Evolutionary conservation across 2,329 filamentous ascomycete species (phyloP), one percentile per base, ranked within the genome.

Genomic region (Bertia moriformis): DNA sequence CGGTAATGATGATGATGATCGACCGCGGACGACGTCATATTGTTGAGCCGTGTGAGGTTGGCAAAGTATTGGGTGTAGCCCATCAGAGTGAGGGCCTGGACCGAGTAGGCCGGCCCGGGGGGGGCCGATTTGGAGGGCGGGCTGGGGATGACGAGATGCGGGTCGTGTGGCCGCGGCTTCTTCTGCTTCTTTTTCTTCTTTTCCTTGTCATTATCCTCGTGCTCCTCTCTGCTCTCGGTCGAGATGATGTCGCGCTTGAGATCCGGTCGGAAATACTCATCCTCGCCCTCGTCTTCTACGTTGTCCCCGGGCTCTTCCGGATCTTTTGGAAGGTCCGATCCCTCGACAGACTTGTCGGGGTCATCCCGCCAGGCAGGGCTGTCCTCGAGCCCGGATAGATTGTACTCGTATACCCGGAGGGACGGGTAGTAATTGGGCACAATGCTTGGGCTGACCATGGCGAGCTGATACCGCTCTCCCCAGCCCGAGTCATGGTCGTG

Each of bases 11-110:
- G 45, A 2, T 43, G 44, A 4, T 41, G 38, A 13, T 48, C 41
- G 4, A 55, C 56, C 7, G 55, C 51, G 14, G 47, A 48, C 2
- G 58, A 51, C n/a, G n/a, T n/a, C 37, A 77, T 67, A 43, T 83
- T 83, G 60, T 96, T 93, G 59, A 94, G 79, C 42, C 74, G 63
- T 0, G 89, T 96, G 14, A 98, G 63, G 55, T 98, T 98, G 43
- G 89, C 87, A 57, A 77, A 95, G 57, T 93, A 95, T 51, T 98
- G 91, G 3, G 77, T 86, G 57, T 86, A 95, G 4, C 84, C 77
- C 3, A 81, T 68, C 44, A 88, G 66, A 0, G 85, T 83, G 27
- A 96, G 65, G 0, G 84, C 66, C 54, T 98, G 91, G 4, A 82
- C 77, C 15, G 79, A 86, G 59, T 98, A 96, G 4, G 85, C 91